Evolutionary conservation across 192 early-diverging fungal genomes (phyloP).

Genomic region (Geranomyces variabilis): DNA sequence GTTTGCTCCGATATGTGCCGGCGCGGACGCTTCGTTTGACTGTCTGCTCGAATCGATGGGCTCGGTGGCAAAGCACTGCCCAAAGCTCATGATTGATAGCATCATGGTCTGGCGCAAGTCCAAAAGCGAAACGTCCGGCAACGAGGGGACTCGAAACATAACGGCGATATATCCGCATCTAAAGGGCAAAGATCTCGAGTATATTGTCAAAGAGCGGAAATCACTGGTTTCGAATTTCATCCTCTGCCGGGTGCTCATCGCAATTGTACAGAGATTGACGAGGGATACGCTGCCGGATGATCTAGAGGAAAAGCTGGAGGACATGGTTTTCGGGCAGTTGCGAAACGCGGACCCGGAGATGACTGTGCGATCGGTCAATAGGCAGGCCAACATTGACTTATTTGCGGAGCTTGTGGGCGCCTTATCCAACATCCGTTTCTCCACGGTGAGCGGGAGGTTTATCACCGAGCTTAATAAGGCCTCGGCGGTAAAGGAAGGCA

Average conservation of each 20-base stretch:
- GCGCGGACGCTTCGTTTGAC: constrained; percentile 77
- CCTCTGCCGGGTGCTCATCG: constrained; percentile 82
- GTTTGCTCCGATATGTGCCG: constrained; percentile 36
- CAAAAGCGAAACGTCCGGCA: constrained; percentile 37
- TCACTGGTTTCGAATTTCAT: constrained; percentile 69
- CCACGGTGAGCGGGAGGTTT: constrained; percentile 91
- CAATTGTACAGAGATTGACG: constrained; percentile 78
- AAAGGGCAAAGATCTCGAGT: constrained; percentile 52
- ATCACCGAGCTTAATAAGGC: constrained; percentile 53
- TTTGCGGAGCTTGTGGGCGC: constrained; percentile 93
- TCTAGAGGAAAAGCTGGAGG: constrained; percentile 86
- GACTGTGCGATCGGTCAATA: constrained; percentile 65
- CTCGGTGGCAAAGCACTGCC: constrained; percentile 78
- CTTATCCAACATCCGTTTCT: constrained; percentile 87
- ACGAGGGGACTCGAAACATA: constrained; percentile 35
- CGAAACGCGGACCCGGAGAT: constrained; percentile 78
- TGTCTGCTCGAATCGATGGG: constrained; percentile 77
- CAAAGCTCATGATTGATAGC: constrained; percentile 73
- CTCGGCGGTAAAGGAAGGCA: constrained; percentile 59
- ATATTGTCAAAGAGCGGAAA: constrained; percentile 64
- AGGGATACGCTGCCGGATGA: constrained; percentile 75
- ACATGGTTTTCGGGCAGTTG: constrained; percentile 90
- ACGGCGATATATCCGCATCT: constrained; percentile 31
- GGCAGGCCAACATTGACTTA: constrained; percentile 85
- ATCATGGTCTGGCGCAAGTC: constrained; percentile 60